These are phyloP conservation scores for Talaromyces atroroseus DNA, from an alignment of 2,329 filamentous ascomycete species.

Conservation along the genomic window DNA sequence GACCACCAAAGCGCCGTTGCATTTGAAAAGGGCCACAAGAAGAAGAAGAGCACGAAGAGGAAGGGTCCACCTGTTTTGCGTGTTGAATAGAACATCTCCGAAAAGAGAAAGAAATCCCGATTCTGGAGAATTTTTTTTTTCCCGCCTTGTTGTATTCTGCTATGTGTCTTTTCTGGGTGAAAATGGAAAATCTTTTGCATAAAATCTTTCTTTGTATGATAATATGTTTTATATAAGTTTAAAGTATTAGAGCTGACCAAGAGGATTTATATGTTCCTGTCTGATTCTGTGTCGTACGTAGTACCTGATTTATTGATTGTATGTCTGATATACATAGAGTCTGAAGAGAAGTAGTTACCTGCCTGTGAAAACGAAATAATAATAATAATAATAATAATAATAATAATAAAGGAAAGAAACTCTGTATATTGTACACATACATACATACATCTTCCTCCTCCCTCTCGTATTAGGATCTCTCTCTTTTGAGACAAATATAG, in stretches of 20 bases:
- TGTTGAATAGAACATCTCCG: conserved; percentile 30
- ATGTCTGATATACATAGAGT: too few relatives aligned
- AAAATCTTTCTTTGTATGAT: conserved; percentile 5
- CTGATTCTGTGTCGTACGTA: too few relatives aligned
- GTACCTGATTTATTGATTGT: too few relatives aligned
- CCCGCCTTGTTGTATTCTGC: background rate
- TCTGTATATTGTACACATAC: too few relatives aligned
- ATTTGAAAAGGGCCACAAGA: conserved; percentile 50
- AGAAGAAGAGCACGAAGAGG: conserved; percentile 43
- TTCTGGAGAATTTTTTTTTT: background rate
- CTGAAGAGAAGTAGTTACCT: too few relatives aligned
- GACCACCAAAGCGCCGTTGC: conserved; percentile 65
- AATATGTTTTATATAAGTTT: conserved; percentile 4
- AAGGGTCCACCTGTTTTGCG: conserved; percentile 41
- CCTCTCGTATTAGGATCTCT: too few relatives aligned
- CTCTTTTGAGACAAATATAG: too few relatives aligned
- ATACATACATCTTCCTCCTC: too few relatives aligned
- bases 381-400: too few relatives aligned
- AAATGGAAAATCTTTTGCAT: background rate
- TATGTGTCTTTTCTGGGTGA: background rate
- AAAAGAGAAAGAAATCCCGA: background rate
- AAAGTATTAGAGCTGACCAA: too few relatives aligned
- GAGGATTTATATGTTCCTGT: background rate
- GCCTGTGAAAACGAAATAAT: too few relatives aligned
- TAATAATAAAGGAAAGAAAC: too few relatives aligned